A percentile compares a stretch with the other conserved stretches of the same genome.
Conservation (phyloP, 371 early-diverging fungal species). For the Nematocida major region DNA sequence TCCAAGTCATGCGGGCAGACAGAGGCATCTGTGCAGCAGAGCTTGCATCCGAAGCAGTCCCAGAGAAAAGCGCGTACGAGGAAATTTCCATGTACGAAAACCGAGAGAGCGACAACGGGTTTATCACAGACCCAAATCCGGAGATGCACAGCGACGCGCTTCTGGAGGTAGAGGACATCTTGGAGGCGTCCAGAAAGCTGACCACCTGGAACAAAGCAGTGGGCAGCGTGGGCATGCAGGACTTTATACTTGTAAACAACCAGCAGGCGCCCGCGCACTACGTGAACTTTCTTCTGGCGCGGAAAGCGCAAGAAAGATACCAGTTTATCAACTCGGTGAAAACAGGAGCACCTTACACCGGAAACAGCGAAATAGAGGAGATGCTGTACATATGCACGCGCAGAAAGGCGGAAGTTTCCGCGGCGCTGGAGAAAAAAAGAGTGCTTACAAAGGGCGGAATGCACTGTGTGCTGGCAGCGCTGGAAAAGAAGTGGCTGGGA, state of each 20-base stretch:
- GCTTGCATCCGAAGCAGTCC: no score
- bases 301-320: conserved; percentile 3
- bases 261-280: neutral
- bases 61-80: no score
- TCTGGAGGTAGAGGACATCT: conserved; percentile 12
- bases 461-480: neutral
- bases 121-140: neutral
- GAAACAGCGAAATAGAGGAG: conserved; percentile 23
- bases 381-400: conserved; percentile 38
- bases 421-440: neutral
- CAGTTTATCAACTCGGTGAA: conserved; percentile 9
- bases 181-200: neutral
- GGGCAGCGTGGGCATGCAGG: neutral
- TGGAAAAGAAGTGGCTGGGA: conserved; percentile 42
- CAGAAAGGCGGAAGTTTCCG: neutral
- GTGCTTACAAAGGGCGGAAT: neutral
- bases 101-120: neutral
- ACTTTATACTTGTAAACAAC: conserved; percentile 1
- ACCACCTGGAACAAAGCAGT: neutral
- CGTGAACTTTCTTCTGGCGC: neutral
- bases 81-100: neutral
- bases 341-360: neutral
- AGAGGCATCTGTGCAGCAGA: neutral
- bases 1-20: neutral
- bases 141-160: neutral